Conservation (phyloP, 73 alveolate genomes). For the Paramecium bursaria region DNA sequence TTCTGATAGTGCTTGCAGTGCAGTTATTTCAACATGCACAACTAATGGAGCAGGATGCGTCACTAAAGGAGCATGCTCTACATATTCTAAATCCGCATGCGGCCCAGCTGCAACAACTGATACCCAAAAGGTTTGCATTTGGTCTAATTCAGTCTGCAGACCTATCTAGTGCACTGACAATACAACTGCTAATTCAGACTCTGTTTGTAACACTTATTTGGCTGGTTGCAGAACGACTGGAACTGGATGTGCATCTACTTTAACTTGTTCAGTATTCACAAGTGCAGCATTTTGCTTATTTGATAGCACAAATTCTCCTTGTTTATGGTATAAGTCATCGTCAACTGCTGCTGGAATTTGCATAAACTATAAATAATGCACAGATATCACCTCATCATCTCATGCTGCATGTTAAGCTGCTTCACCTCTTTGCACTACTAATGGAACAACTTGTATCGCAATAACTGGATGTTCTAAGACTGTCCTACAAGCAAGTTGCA, state of each 20-base stretch:
- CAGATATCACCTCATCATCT: not conserved
- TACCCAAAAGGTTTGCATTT: not conserved
- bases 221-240: conserved; percentile 19
- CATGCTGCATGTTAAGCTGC: not conserved
- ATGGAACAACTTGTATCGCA: conserved; percentile 1
- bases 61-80: not conserved
- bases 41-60: conserved; percentile 48
- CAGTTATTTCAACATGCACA: conserved; percentile 13
- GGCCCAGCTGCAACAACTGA: not conserved
- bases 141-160: not conserved
- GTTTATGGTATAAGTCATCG: not conserved
- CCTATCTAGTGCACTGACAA: not conserved
- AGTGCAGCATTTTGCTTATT: not conserved
- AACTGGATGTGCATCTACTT: not conserved
- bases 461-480: not conserved
- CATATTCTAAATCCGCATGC: conserved; percentile 6
- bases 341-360: not conserved
- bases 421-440: not conserved
- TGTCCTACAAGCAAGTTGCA: not conserved
- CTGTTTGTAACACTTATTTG: not conserved
- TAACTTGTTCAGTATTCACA: not conserved
- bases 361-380: not conserved
- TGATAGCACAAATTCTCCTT: not conserved
- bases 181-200: not conserved
- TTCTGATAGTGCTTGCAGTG: not conserved